Evolutionary conservation across 2,329 filamentous ascomycete genomes (phyloP).

Genomic region (Grosmannia huntii): DNA sequence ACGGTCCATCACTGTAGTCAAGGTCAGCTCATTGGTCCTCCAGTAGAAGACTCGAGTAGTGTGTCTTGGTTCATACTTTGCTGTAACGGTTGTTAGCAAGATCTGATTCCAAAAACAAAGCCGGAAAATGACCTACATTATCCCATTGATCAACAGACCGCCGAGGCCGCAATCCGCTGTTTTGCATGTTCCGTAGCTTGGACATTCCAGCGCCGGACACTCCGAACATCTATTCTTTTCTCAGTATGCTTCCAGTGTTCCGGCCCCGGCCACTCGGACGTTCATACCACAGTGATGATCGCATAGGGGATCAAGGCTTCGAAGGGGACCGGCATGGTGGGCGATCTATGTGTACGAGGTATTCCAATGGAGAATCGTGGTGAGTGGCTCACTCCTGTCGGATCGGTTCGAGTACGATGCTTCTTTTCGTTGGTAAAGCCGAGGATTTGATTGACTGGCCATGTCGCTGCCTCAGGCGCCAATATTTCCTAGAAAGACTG

Average conservation of each 20-base stretch:
- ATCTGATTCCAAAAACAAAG: too few species aligned
- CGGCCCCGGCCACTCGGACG: background rate
- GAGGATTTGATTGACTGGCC: background rate
- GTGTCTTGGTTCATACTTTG: slow-evolving; percentile 36
- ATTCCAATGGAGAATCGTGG: slow-evolving; percentile 6
- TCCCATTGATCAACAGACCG: slow-evolving; percentile 53
- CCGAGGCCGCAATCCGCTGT: slow-evolving; percentile 47
- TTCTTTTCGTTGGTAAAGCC: slow-evolving; percentile 1
- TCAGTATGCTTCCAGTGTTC: background rate
- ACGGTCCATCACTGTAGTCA: slow-evolving; percentile 47
- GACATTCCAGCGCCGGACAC: slow-evolving; percentile 45
- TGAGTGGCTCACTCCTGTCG: background rate
- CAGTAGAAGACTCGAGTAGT: too few species aligned
- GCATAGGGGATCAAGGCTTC: slow-evolving; percentile 51
- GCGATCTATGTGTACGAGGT: slow-evolving; percentile 1
- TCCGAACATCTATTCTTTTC: slow-evolving; percentile 44
- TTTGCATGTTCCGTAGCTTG: slow-evolving; percentile 42
- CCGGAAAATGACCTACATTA: slow-evolving; percentile 27
- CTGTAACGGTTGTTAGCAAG: slow-evolving; percentile 24
- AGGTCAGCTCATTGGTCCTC: background rate
- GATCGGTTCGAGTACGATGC: background rate
- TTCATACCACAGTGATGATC: slow-evolving; percentile 47
- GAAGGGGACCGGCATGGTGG: slow-evolving; percentile 49
- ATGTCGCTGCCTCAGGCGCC: background rate
- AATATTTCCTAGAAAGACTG: background rate